Percentiles rank a stretch among this genome's conserved stretches.
Conservation (phyloP, 805 yeast genomes). For the Saccharomycopsis microspora region DNA sequence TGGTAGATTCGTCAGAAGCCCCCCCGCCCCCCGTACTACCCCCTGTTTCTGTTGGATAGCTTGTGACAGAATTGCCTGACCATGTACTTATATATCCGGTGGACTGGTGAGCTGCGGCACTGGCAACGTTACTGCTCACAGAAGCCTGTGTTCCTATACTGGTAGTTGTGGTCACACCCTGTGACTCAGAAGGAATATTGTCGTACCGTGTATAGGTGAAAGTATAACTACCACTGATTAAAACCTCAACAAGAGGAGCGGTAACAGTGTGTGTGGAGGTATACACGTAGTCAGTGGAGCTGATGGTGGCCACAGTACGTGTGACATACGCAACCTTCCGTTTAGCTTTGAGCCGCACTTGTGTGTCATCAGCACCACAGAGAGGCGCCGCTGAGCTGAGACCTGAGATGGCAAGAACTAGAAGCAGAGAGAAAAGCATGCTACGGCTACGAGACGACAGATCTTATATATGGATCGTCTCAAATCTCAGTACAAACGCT, state of each 20-base stretch:
- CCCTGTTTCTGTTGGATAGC: neutral
- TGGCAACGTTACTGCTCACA: neutral
- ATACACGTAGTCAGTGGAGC: slow-evolving; percentile 17
- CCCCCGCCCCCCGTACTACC: neutral
- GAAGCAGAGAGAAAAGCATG: too few relatives aligned
- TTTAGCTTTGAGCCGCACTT: slow-evolving; percentile 9
- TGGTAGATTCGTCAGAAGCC: too few relatives aligned
- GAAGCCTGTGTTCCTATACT: neutral
- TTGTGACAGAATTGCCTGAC: neutral
- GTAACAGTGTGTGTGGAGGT: slow-evolving; percentile 32
- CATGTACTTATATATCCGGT: neutral
- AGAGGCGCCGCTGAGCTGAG: slow-evolving; percentile 10
- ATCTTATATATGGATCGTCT: too few relatives aligned
- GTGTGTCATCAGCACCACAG: slow-evolving; percentile 7
- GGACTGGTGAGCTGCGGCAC: neutral
- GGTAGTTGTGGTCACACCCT: slow-evolving; percentile 6
- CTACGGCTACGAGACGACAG: too few relatives aligned
- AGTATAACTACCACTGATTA: slow-evolving; percentile 36
- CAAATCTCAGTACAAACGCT: too few relatives aligned
- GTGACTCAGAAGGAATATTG: slow-evolving; percentile 17
- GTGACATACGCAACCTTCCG: slow-evolving; percentile 18
- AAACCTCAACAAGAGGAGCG: slow-evolving; percentile 41
- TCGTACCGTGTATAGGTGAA: slow-evolving; percentile 35
- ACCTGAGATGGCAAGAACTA: too few relatives aligned
- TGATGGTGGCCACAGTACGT: slow-evolving; percentile 27